Evolutionary conservation across 164 flowering plant genomes (phyloP).

Genomic region (Santalum album): DNA sequence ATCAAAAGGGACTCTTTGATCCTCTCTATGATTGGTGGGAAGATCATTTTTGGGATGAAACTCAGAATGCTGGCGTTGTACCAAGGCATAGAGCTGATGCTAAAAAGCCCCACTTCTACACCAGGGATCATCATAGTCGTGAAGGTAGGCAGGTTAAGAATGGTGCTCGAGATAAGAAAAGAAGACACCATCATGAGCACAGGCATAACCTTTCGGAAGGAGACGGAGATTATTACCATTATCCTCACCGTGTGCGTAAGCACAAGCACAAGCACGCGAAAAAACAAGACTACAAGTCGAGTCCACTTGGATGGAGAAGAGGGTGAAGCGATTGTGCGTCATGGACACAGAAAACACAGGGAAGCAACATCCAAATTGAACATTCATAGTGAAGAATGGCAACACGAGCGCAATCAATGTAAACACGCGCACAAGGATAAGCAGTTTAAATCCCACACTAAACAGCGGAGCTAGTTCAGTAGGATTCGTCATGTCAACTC

Average conservation of each 20-base stretch:
- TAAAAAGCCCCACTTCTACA: conserved; percentile 17
- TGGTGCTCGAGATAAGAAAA: conserved; percentile 20
- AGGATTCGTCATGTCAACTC: too few relatives aligned
- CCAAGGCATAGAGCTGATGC: conserved; percentile 19
- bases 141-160: conserved; percentile 26
- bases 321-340: conserved; percentile 23
- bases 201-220: conserved; percentile 23
- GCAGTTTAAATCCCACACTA: conserved; percentile 4
- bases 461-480: conserved; percentile 9
- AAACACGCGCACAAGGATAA: conserved; percentile 8
- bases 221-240: conserved; percentile 28
- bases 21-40: conserved; percentile 93
- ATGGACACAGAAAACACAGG: conserved; percentile 18
- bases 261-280: conserved; percentile 44
- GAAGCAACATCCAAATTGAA: conserved; percentile 5
- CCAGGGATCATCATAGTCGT: conserved; percentile 27
- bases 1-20: conserved; percentile 82
- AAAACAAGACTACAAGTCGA: conserved; percentile 18
- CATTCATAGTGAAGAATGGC: conserved; percentile 6
- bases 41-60: conserved; percentile 30
- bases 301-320: conserved; percentile 14
- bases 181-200: conserved; percentile 22
- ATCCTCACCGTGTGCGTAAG: conserved; percentile 51
- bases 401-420: conserved; percentile 7
- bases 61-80: conserved; percentile 7